Evolutionary conservation across 805 yeast genomes (phyloP), one percentile per base, ranked within the genome.

Genomic region (Brettanomyces anomalus): DNA sequence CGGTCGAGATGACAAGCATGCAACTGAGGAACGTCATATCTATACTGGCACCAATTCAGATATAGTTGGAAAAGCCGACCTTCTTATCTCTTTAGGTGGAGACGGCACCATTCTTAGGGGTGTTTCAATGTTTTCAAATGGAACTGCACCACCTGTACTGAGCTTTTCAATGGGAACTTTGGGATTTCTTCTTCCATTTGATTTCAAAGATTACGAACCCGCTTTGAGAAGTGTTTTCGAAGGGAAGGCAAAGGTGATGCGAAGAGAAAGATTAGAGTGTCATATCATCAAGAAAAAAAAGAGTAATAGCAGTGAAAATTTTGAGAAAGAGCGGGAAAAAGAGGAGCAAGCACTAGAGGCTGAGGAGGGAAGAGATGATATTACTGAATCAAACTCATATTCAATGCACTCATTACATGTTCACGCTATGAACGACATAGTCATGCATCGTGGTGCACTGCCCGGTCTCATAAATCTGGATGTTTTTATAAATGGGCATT

Each of bases 381-480:
- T 32, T 7, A 30, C 54, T 50, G 40, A 47, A 47, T 37, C 48
- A 49, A 3, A 47, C 39, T 14, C 40, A 50, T 10, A 42, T 42
- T 33, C 41, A 2, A n/a, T 13, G 31, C 46, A 47, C 4, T 39
- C 45, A 21, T 45, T 53, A 40, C 70, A 72, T 67, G 60, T 77
- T 1, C 87, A 83, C 61, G 96, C 96, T 2, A 84, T 90, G 93
- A 90, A 90, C 63, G 97, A 90, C 58, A 77, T 90, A 16, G 83
- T 82, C 20, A 64, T 90, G 40, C 96, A 90, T 56, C 68, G 97
- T 40, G 97, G 97, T 28, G 78, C 82, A 36, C 77, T 85, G 28
- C 96, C 97, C 2, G 89, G 86, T 55, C 69, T 90, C 48, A 79
- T 93, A 3, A 78, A 84, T 41, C 67, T 90, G 46, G 96, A 89